These are phyloP conservation scores for Phoenix dactylifera DNA, from an alignment of 176 grass and related monocot species.

Conservation along the genomic window DNA sequence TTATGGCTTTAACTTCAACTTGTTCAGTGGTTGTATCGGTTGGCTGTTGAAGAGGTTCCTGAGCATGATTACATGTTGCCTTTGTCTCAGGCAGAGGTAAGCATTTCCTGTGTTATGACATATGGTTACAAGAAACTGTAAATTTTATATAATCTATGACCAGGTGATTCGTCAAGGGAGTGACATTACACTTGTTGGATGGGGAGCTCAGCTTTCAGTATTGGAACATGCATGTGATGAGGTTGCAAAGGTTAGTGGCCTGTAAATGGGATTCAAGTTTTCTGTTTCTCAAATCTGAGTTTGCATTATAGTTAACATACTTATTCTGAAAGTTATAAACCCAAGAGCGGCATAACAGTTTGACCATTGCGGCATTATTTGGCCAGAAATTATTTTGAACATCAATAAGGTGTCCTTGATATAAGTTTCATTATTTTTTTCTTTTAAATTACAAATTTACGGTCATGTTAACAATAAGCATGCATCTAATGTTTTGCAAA, in stretches of 20 bases:
- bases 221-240: slow-evolving; percentile 80
- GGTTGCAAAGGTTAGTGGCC: slow-evolving; percentile 57
- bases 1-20: slow-evolving; percentile 3
- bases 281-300: too few relatives aligned
- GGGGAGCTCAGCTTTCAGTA: slow-evolving; percentile 87
- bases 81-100: slow-evolving; percentile 85
- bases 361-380: too few relatives aligned
- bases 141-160: neutral
- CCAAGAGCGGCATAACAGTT: too few relatives aligned
- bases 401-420: too few relatives aligned
- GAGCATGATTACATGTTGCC: slow-evolving; percentile 80
- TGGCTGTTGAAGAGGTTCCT: slow-evolving; percentile 86
- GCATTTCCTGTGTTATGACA: neutral
- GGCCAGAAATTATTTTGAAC: too few relatives aligned
- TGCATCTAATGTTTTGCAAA: too few relatives aligned
- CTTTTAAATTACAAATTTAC: too few relatives aligned
- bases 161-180: slow-evolving; percentile 76
- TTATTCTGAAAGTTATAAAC: too few relatives aligned
- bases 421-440: too few relatives aligned
- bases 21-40: slow-evolving; percentile 74
- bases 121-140: neutral
- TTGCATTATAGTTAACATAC: too few relatives aligned
- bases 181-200: slow-evolving; percentile 85
- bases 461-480: too few relatives aligned
- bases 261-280: slow-evolving; percentile 1